Percentiles rank a stretch among this genome's conserved stretches.
These are phyloP conservation scores for Sextonia rubra DNA, from an alignment of 164 flowering plant genomes.

Conservation along the genomic window DNA sequence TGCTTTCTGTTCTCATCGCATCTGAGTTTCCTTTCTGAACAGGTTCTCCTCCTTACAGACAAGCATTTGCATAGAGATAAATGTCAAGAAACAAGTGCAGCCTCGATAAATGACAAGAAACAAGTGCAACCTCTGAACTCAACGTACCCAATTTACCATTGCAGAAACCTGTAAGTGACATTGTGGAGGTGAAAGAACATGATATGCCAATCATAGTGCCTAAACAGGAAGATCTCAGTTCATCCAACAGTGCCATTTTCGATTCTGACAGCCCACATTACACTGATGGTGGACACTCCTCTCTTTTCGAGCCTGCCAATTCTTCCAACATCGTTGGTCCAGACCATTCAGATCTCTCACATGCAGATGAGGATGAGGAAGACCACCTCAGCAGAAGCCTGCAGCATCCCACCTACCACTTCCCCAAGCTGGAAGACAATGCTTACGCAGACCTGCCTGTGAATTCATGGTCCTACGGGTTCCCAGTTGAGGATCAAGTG, in stretches of 20 bases:
- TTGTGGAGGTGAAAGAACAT: constrained; percentile 26
- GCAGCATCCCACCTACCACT: constrained; percentile 27
- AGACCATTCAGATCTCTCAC: constrained; percentile 49
- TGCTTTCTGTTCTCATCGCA: neutral
- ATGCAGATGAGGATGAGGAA: constrained; percentile 38
- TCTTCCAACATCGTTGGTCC: constrained; percentile 43
- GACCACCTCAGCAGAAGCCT: constrained; percentile 37
- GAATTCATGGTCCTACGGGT: constrained; percentile 42
- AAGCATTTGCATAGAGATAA: constrained; percentile 37
- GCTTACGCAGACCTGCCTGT: constrained; percentile 35
- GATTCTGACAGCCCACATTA: constrained; percentile 61
- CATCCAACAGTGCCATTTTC: constrained; percentile 48
- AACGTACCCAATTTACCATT: constrained; percentile 15
- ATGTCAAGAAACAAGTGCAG: constrained; percentile 24
- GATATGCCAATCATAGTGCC: constrained; percentile 22
- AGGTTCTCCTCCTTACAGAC: constrained; percentile 48
- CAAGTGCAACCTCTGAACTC: constrained; percentile 20
- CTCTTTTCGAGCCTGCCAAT: constrained; percentile 41
- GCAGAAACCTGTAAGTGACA: constrained; percentile 17
- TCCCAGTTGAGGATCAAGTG: constrained; percentile 53
- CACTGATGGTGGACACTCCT: constrained; percentile 37
- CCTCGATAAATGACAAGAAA: constrained; percentile 32
- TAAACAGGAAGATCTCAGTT: constrained; percentile 49
- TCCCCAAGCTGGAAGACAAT: constrained; percentile 46
- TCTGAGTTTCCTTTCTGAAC: constrained; percentile 2